Percentiles rank a stretch among this genome's conserved stretches.
These are phyloP conservation scores for Rhizophagus prolifer DNA, from an alignment of 192 early-diverging fungal genomes.

Conservation along the genomic window DNA sequence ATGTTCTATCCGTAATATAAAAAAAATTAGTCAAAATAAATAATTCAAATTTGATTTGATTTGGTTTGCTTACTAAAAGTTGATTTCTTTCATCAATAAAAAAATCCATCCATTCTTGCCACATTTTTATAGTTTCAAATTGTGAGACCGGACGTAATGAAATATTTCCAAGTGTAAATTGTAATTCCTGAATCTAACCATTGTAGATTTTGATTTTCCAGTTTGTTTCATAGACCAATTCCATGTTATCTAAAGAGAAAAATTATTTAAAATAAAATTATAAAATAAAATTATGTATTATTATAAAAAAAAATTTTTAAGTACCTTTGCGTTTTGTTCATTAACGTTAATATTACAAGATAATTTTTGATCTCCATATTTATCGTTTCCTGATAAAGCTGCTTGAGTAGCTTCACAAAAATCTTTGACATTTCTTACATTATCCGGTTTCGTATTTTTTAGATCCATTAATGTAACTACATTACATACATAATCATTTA, in stretches of 20 bases:
- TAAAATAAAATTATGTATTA: not conserved
- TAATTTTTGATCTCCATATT: slow-evolving; percentile 9
- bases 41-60: not conserved
- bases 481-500: not conserved
- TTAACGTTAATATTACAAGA: not conserved
- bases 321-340: not conserved
- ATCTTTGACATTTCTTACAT: not conserved
- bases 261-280: not conserved
- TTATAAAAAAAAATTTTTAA: too few relatives aligned
- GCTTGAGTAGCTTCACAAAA: slow-evolving; percentile 8
- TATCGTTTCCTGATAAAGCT: slow-evolving; percentile 4
- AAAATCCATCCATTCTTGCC: slow-evolving; percentile 15
- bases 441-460: not conserved
- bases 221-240: not conserved
- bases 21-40: not conserved
- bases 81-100: slow-evolving; percentile 16
- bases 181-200: not conserved
- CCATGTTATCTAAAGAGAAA: not conserved
- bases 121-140: not conserved
- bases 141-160: not conserved
- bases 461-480: slow-evolving; percentile 4
- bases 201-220: not conserved
- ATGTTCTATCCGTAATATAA: too few relatives aligned
- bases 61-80: not conserved
- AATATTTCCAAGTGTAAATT: not conserved